Evolutionary conservation across 139 green algal species (phyloP).

Genomic region (Coelastrella sp.): DNA sequence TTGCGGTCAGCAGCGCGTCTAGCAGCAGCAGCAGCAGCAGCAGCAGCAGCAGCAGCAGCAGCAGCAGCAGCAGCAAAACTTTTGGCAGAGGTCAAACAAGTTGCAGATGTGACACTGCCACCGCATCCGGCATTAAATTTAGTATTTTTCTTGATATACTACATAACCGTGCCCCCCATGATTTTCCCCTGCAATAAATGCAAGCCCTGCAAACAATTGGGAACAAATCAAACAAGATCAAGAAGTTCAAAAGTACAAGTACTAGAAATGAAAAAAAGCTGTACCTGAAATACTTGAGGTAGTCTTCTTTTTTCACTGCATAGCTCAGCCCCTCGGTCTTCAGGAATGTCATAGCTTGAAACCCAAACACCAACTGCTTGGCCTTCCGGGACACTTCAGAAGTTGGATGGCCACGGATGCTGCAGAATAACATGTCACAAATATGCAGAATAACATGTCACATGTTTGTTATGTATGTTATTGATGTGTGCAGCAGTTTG

Average conservation of each 20-base stretch:
- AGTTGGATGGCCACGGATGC: conserved; percentile 62
- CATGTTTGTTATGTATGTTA: too few species aligned
- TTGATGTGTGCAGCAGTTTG: too few species aligned
- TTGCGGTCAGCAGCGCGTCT: conserved; percentile 36
- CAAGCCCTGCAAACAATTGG: neutral
- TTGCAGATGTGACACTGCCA: neutral
- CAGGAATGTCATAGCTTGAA: conserved; percentile 58
- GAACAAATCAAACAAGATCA: too few species aligned
- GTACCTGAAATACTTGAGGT: conserved; percentile 65
- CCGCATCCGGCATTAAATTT: neutral
- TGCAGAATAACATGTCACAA: neutral
- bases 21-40: neutral
- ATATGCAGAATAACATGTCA: neutral
- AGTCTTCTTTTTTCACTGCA: conserved; percentile 52
- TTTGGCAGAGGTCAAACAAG: neutral
- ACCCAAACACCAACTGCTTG: conserved; percentile 86
- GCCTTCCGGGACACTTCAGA: conserved; percentile 69
- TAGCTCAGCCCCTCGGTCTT: conserved; percentile 45
- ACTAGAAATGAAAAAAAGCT: neutral
- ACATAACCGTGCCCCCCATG: neutral
- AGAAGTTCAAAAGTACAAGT: neutral
- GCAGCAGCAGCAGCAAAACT: neutral
- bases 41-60: too few species aligned
- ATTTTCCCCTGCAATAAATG: neutral
- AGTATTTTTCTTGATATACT: neutral